Evolutionary conservation across 345 rosid genomes (phyloP).

Genomic region (Gossypium anomalum): DNA sequence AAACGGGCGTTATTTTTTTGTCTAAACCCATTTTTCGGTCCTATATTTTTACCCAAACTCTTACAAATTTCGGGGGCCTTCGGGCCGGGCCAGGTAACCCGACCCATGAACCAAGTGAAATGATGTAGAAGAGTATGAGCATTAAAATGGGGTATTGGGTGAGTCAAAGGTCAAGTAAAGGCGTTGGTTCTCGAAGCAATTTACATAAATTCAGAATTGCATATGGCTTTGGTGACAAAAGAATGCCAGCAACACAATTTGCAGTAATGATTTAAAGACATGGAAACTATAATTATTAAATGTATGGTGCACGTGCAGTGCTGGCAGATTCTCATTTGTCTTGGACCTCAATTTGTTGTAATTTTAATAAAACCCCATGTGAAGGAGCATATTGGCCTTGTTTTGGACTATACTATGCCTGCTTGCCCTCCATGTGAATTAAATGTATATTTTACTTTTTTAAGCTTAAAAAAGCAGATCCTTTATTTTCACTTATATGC

Average conservation of each 20-base stretch:
- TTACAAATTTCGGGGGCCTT: no score
- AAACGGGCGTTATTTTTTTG: no score
- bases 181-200: background rate
- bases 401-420: constrained; percentile 21
- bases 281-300: no score
- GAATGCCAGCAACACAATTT: background rate
- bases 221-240: background rate
- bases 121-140: no score
- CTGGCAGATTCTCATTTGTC: constrained; percentile 15
- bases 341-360: background rate
- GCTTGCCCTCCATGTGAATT: constrained; percentile 16
- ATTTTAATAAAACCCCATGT: constrained; percentile 17
- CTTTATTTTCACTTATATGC: constrained; percentile 12
- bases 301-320: background rate
- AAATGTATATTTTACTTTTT: background rate
- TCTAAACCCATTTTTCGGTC: no score
- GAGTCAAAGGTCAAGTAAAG: background rate
- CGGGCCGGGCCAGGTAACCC: no score
- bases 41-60: no score
- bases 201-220: background rate
- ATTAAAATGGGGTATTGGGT: background rate
- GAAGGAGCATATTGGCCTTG: constrained; percentile 11
- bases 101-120: no score
- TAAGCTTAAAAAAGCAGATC: background rate
- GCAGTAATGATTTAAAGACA: constrained; percentile 13